phyloP scores from a whole-genome alignment of 257 asterid species.

The Solanum corneliomulleri region DNA sequence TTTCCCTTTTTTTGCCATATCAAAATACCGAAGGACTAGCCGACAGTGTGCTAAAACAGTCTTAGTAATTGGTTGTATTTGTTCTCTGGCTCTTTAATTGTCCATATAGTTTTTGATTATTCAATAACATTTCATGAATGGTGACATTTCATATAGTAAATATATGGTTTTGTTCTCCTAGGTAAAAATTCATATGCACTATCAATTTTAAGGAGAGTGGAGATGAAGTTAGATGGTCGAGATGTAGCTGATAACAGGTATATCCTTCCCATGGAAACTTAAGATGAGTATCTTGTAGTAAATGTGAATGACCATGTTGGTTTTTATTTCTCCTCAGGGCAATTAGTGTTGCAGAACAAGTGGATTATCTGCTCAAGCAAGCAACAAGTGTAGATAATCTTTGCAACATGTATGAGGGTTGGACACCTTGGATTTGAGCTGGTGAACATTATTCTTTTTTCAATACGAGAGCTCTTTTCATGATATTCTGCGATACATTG shows the following conservation, averaged over 20 bases:
- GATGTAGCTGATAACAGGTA: slow-evolving; percentile 78
- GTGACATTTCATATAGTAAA: neutral
- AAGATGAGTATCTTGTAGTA: neutral
- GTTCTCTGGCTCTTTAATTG: neutral
- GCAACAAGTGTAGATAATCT: slow-evolving; percentile 87
- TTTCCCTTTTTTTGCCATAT: neutral
- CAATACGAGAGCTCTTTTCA: neutral
- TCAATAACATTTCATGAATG: neutral
- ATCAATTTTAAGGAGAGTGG: slow-evolving; percentile 73
- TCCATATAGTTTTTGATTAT: neutral
- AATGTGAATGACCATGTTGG: neutral
- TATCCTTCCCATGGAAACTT: slow-evolving; percentile 8
- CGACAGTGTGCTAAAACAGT: neutral
- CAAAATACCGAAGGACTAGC: neutral
- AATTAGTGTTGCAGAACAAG: slow-evolving; percentile 68
- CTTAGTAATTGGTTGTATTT: neutral
- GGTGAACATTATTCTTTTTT: slow-evolving; percentile 2
- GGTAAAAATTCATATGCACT: slow-evolving; percentile 88
- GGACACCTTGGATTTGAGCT: slow-evolving; percentile 99
- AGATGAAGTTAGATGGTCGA: slow-evolving; percentile 91
- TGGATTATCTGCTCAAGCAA: slow-evolving; percentile 85
- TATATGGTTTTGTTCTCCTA: slow-evolving; percentile 13
- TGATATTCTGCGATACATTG: slow-evolving; percentile 6
- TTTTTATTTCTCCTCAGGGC: slow-evolving; percentile 36
- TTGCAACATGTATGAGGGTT: slow-evolving; percentile 98